Conservation (phyloP, 2,329 filamentous ascomycete genomes). For the Monosporascus sp. region DNA sequence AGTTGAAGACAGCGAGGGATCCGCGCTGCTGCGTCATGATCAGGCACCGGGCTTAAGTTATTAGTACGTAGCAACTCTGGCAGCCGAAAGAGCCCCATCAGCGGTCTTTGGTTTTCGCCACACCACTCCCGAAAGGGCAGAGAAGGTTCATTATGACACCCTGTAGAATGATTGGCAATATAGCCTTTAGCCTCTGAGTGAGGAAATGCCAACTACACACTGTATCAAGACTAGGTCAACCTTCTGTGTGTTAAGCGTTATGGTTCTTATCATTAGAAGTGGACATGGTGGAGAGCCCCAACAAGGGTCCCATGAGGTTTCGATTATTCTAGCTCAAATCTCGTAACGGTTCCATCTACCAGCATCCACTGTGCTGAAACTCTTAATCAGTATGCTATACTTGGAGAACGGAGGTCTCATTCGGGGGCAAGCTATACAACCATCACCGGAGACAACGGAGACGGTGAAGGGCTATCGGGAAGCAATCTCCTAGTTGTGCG, state of each 20-base stretch:
- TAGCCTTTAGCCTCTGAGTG: background rate
- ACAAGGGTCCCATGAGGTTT: background rate
- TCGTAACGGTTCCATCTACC: background rate
- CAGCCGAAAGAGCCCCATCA: background rate
- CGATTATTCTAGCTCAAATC: background rate
- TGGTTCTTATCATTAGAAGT: background rate
- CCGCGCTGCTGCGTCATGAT: background rate
- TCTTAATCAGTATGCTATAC: too few relatives aligned
- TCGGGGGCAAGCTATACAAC: background rate
- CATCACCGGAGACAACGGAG: background rate
- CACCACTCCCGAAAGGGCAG: background rate
- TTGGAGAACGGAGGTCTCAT: background rate
- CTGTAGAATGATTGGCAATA: background rate
- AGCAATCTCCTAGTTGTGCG: background rate
- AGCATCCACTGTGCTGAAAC: too few relatives aligned
- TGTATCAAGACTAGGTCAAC: too few relatives aligned
- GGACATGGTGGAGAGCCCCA: background rate
- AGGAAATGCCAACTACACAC: too few relatives aligned
- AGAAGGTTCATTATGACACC: background rate
- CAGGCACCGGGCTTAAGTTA: background rate
- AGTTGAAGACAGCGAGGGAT: background rate
- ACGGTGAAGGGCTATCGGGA: background rate
- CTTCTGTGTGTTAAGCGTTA: background rate
- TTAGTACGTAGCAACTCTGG: background rate
- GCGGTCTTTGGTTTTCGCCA: background rate